phyloP scores from a whole-genome alignment of 306 rosid genomes.

The Prunus padus region DNA sequence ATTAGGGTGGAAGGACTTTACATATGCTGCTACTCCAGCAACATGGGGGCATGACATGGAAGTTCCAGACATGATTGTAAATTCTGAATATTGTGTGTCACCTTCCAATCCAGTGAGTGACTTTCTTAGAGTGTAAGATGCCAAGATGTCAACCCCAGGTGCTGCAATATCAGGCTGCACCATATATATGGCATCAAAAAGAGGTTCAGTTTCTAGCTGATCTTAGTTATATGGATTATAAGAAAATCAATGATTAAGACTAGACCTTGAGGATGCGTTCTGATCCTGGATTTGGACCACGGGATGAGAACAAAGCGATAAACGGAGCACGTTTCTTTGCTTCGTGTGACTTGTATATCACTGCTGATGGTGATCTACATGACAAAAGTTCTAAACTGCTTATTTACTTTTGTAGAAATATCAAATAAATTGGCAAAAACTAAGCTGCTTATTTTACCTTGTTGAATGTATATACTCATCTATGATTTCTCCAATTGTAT shows the following conservation, averaged over 20 bases:
- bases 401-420: too few species aligned
- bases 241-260: neutral
- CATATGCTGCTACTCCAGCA: constrained; percentile 83
- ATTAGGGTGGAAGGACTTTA: constrained; percentile 79
- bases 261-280: constrained; percentile 66
- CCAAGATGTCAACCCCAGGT: constrained; percentile 78
- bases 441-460: constrained; percentile 36
- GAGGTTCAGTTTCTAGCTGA: neutral
- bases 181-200: neutral
- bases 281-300: constrained; percentile 78
- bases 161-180: constrained; percentile 89
- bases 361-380: constrained; percentile 64
- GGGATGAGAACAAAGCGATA: constrained; percentile 76
- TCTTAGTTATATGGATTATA: neutral
- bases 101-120: constrained; percentile 69
- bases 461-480: constrained; percentile 51
- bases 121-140: constrained; percentile 62
- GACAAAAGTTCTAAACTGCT: neutral
- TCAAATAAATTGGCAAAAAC: too few species aligned
- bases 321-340: constrained; percentile 54
- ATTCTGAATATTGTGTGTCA: constrained; percentile 77
- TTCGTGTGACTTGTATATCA: constrained; percentile 54
- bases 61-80: constrained; percentile 83
- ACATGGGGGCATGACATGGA: constrained; percentile 97
- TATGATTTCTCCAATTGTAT: constrained; percentile 40